Evolutionary conservation across 169 alveolate genomes (phyloP).

Genomic region (Plasmodium sp.): DNA sequence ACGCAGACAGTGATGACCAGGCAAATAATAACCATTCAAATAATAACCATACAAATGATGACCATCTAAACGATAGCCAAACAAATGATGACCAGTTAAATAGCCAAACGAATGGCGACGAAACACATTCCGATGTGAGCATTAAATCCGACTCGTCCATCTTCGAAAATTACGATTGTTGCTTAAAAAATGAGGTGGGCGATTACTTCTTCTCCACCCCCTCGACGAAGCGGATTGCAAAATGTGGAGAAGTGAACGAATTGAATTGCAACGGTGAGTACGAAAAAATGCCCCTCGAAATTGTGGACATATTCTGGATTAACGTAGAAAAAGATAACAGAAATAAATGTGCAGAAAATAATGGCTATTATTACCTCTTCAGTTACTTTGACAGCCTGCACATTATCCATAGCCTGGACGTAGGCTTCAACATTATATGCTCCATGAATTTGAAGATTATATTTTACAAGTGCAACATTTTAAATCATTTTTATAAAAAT

Average conservation of each 20-base stretch:
- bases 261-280: background rate
- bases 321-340: slow-evolving; percentile 34
- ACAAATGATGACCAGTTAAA: background rate
- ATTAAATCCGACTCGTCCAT: background rate
- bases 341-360: background rate
- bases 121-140: background rate
- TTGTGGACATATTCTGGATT: slow-evolving; percentile 58
- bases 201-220: background rate
- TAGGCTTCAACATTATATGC: slow-evolving; percentile 29
- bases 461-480: slow-evolving; percentile 58
- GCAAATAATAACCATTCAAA: background rate
- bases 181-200: background rate
- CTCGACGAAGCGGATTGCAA: background rate
- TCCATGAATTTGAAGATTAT: slow-evolving; percentile 47
- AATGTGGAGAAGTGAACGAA: background rate
- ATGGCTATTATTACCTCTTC: background rate
- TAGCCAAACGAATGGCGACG: background rate
- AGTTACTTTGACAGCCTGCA: slow-evolving; percentile 17
- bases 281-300: slow-evolving; percentile 14
- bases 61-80: background rate
- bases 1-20: background rate
- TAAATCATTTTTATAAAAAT: slow-evolving; percentile 42
- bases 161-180: background rate
- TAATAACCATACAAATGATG: background rate
- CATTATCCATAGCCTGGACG: slow-evolving; percentile 50